Conservation (phyloP, 1,284 basidiomycete genomes). For the Papiliotrema terrestris region DNA sequence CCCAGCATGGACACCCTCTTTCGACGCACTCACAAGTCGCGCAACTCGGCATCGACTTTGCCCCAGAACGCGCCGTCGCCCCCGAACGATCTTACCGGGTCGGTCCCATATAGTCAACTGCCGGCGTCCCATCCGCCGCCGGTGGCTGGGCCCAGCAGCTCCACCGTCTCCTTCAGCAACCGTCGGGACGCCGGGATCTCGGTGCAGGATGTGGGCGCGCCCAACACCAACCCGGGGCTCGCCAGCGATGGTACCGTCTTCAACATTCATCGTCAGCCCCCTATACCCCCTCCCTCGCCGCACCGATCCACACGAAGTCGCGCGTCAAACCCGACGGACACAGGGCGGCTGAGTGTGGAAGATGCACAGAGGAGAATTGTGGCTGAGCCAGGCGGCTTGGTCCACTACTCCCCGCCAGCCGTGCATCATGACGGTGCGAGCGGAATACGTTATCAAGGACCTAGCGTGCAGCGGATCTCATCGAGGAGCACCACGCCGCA, state of each 20-base stretch:
- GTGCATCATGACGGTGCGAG: background rate
- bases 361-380: background rate
- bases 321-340: slow-evolving; percentile 13
- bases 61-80: slow-evolving; percentile 10
- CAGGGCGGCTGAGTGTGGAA: slow-evolving; percentile 4
- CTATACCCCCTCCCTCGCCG: slow-evolving; percentile 11
- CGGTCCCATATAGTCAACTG: slow-evolving; percentile 32
- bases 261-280: background rate
- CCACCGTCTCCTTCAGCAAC: slow-evolving; percentile 4
- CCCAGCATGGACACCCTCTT: slow-evolving; percentile 32
- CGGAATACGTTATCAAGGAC: slow-evolving; percentile 16
- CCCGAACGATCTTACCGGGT: slow-evolving; percentile 20
- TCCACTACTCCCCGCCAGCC: background rate
- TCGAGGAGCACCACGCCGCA: slow-evolving; percentile 5
- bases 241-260: slow-evolving; percentile 21
- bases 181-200: slow-evolving; percentile 1
- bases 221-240: slow-evolving; percentile 37
- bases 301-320: slow-evolving; percentile 12
- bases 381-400: background rate
- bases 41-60: slow-evolving; percentile 20
- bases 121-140: slow-evolving; percentile 23
- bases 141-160: slow-evolving; percentile 30
- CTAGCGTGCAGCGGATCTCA: slow-evolving; percentile 9
- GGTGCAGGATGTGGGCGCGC: slow-evolving; percentile 17
- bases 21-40: slow-evolving; percentile 22